Percentiles rank a stretch among this genome's conserved stretches.
phyloP scores from a whole-genome alignment of 257 asterid genomes.

The Penstemon eatonii region DNA sequence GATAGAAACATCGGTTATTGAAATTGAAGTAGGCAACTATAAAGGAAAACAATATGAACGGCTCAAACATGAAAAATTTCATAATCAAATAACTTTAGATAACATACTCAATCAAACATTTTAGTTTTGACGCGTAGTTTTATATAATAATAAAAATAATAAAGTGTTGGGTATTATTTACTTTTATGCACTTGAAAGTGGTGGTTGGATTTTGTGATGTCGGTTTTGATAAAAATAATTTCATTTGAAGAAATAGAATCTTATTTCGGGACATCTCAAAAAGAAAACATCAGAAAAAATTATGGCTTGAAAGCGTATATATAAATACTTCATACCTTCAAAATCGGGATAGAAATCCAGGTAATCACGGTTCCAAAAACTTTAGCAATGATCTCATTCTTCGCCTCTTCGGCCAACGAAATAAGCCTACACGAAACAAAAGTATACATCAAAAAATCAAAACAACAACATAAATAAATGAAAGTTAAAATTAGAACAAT shows the following conservation, averaged over 20 bases:
- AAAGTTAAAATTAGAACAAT: slow-evolving; percentile 29
- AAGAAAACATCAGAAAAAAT: too few species aligned
- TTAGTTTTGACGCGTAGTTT: too few species aligned
- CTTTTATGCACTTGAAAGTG: too few species aligned
- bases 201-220: too few species aligned
- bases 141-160: too few species aligned
- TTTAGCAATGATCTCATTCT: slow-evolving; percentile 28
- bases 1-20: slow-evolving; percentile 4
- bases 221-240: too few species aligned
- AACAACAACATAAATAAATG: slow-evolving; percentile 1
- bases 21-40: slow-evolving; percentile 9
- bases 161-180: too few species aligned
- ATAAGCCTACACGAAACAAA: slow-evolving; percentile 11
- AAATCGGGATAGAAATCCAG: slow-evolving; percentile 23
- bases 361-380: slow-evolving; percentile 20
- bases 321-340: slow-evolving; percentile 15
- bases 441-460: not conserved
- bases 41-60: not conserved
- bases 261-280: too few species aligned
- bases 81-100: not conserved
- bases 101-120: too few species aligned
- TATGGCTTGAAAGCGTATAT: too few species aligned
- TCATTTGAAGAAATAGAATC: too few species aligned
- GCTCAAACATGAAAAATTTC: not conserved
- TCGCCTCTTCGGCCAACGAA: slow-evolving; percentile 21